Evolutionary conservation across 106 monocot genomes (phyloP).

Genomic region (Dendrobium catenatum): DNA sequence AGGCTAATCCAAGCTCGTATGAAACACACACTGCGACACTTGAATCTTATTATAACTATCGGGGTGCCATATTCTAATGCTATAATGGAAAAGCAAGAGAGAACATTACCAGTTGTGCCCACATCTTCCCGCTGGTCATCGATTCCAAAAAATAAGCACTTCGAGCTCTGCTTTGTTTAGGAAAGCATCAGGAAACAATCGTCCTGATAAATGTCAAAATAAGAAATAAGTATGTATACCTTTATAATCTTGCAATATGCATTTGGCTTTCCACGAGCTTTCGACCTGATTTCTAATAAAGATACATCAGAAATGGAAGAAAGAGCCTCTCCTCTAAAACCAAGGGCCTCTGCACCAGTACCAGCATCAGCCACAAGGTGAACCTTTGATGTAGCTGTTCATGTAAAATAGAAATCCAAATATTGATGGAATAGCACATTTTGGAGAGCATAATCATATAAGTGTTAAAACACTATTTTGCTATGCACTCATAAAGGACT

Average conservation of each 20-base stretch:
- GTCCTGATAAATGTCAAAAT: not conserved
- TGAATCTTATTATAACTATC: not conserved
- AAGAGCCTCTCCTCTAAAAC: conserved; percentile 76
- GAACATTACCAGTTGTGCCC: conserved; percentile 74
- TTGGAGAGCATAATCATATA: not conserved
- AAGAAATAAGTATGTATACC: conserved; percentile 21
- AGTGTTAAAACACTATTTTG: not conserved
- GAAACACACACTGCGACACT: not conserved
- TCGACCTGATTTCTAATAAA: conserved; percentile 76
- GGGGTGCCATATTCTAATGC: not conserved
- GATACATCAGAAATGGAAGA: conserved; percentile 93
- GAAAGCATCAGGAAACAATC: conserved; percentile 16
- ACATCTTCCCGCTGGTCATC: conserved; percentile 64
- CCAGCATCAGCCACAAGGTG: conserved; percentile 13
- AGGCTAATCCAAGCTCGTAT: not conserved
- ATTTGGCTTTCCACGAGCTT: conserved; percentile 89
- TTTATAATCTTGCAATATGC: conserved; percentile 90
- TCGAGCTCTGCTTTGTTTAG: conserved; percentile 49
- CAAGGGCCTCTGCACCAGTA: conserved; percentile 20
- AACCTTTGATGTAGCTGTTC: conserved; percentile 70
- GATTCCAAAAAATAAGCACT: conserved; percentile 84
- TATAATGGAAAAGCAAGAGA: not conserved
- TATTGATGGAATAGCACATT: conserved; percentile 1
- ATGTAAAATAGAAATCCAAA: conserved; percentile 8
- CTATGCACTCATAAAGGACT: not conserved